Evolutionary conservation across 805 yeast species (phyloP).

Genomic region (Myxozyma udenii): DNA sequence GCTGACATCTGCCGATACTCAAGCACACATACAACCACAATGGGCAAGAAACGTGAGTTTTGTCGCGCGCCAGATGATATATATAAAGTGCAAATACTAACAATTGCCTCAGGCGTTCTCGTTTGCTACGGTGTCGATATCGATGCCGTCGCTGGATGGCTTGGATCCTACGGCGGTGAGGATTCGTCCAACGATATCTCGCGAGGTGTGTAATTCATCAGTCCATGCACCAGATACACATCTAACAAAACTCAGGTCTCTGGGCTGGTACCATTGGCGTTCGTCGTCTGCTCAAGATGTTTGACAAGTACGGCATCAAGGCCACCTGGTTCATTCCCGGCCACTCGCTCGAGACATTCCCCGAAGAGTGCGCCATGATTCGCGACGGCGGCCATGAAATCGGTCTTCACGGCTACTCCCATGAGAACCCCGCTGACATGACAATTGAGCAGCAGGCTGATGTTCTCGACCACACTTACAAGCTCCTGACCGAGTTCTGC

Average conservation of each 20-base stretch:
- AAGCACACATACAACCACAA: no score
- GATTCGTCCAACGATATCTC: constrained; percentile 42
- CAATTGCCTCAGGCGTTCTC: constrained; percentile 34
- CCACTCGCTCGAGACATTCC: constrained; percentile 43
- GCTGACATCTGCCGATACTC: no score
- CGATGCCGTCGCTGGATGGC: constrained; percentile 44
- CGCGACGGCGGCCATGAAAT: constrained; percentile 42
- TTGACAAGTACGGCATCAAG: constrained; percentile 40
- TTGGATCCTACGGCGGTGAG: constrained; percentile 43
- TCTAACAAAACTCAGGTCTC: constrained; percentile 23
- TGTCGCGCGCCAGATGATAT: no score
- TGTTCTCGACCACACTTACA: constrained; percentile 39
- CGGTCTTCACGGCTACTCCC: constrained; percentile 41
- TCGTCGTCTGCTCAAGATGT: constrained; percentile 39
- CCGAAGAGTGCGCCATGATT: constrained; percentile 40
- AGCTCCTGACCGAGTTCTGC: constrained; percentile 38
- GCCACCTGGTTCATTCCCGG: constrained; percentile 44
- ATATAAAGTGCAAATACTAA: neutral
- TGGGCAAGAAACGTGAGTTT: constrained; percentile 30
- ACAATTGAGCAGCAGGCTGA: constrained; percentile 40
- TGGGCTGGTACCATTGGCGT: constrained; percentile 43
- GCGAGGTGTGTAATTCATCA: constrained; percentile 32
- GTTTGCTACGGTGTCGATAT: constrained; percentile 43
- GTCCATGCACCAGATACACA: neutral
- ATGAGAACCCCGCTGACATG: constrained; percentile 42